These are phyloP conservation scores for Tetrahymena borealis DNA, from an alignment of 73 alveolate species.

Conservation along the genomic window DNA sequence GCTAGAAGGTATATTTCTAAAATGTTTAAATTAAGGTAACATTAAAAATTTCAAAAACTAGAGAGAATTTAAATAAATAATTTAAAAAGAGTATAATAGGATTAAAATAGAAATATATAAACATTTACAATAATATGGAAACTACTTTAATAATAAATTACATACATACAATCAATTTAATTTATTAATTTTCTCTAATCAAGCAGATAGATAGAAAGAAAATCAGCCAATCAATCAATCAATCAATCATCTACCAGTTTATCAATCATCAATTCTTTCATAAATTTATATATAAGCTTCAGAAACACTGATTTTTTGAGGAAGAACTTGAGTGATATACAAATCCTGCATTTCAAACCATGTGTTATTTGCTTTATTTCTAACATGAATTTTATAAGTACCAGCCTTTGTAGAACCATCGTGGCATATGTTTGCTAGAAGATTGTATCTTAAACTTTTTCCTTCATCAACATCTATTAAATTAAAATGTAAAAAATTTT, in stretches of 20 bases:
- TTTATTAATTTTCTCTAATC: not conserved
- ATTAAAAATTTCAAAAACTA: no score
- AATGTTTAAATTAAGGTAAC: no score
- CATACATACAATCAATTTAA: no score
- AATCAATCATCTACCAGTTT: not conserved
- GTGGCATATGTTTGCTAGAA: slow-evolving; percentile 91
- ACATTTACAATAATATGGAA: no score
- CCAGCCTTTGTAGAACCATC: slow-evolving; percentile 97
- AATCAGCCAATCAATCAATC: not conserved
- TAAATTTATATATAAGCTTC: slow-evolving; percentile 44
- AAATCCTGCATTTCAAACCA: slow-evolving; percentile 38
- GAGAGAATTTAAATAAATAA: no score
- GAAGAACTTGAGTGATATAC: slow-evolving; percentile 19
- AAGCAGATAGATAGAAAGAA: not conserved
- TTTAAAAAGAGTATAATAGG: no score
- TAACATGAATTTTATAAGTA: slow-evolving; percentile 83
- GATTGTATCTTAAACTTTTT: slow-evolving; percentile 53
- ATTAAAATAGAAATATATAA: no score
- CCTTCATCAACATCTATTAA: slow-evolving; percentile 27
- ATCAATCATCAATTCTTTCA: slow-evolving; percentile 9
- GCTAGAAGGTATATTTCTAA: no score
- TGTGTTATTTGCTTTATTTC: slow-evolving; percentile 65
- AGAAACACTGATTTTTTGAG: slow-evolving; percentile 31
- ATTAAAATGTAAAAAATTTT: not conserved
- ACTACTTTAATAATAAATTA: no score